A percentile compares a stretch with the other conserved stretches of the same genome.
Conservation (phyloP, 164 flowering plant genomes). For the Aristolochia fimbriata region DNA sequence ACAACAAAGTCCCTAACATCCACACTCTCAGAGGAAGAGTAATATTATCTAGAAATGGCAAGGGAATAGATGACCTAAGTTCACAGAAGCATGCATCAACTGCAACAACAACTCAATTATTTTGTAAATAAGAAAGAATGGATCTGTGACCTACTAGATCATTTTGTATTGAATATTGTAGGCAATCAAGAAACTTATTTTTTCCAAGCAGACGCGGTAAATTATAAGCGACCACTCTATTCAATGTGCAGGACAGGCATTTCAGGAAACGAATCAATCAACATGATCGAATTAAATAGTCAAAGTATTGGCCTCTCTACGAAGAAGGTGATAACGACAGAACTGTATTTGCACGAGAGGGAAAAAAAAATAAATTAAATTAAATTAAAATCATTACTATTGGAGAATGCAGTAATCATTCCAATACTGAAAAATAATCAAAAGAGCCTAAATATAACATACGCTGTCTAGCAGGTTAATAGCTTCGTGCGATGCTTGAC, state of each 20-base stretch:
- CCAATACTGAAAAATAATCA: not conserved
- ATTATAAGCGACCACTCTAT: too few relatives aligned
- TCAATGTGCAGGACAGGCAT: not conserved
- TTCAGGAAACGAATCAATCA: not conserved
- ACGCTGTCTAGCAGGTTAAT: slow-evolving; percentile 72
- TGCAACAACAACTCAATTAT: too few relatives aligned
- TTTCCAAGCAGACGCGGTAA: too few relatives aligned
- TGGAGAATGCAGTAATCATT: not conserved
- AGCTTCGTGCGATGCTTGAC: slow-evolving; percentile 82
- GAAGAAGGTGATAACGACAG: not conserved
- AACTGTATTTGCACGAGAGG: not conserved
- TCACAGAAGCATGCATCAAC: too few relatives aligned
- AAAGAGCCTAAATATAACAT: slow-evolving; percentile 8
- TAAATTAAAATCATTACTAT: not conserved
- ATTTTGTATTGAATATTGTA: too few relatives aligned
- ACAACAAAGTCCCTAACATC: not conserved
- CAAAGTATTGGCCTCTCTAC: not conserved
- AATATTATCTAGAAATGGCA: too few relatives aligned
- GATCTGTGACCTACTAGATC: too few relatives aligned
- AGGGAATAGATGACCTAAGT: too few relatives aligned
- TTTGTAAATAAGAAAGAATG: too few relatives aligned
- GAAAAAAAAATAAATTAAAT: too few relatives aligned
- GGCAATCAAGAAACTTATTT: too few relatives aligned
- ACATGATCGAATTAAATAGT: not conserved
- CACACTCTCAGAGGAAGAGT: not conserved